These are phyloP conservation scores for Lunularia cruciata DNA, from an alignment of 225 moss, liverwort and hornwort genomes.

Conservation along the genomic window DNA sequence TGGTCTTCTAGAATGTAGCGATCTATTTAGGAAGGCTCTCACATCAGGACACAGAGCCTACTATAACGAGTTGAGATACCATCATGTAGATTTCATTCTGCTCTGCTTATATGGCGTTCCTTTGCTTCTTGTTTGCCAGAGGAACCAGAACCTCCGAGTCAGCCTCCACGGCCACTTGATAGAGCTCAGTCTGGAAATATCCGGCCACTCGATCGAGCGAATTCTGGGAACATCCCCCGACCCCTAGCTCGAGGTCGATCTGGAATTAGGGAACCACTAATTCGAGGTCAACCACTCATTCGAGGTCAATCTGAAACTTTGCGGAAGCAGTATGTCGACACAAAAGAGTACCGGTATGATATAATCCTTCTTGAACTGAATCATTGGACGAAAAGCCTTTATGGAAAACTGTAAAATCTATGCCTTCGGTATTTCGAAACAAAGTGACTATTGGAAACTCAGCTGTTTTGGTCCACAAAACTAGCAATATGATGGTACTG, in stretches of 20 bases:
- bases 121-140: constrained; percentile 4
- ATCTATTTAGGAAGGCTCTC: no score
- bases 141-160: constrained; percentile 12
- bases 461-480: background rate
- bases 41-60: no score
- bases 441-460: background rate
- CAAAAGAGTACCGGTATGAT: constrained; percentile 48
- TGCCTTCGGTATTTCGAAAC: no score
- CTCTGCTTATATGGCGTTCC: no score
- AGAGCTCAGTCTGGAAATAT: constrained; percentile 32
- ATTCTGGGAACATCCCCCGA: constrained; percentile 44
- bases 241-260: constrained; percentile 23
- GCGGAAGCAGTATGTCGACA: constrained; percentile 38
- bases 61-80: no score
- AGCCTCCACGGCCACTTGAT: constrained; percentile 17
- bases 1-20: no score
- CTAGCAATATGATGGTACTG: background rate
- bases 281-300: background rate
- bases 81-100: no score
- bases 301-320: constrained; percentile 45
- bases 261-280: no score
- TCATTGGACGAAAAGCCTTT: no score
- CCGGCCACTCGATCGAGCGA: constrained; percentile 13
- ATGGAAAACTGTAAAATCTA: no score
- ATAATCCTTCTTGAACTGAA: no score